Evolutionary conservation across 768 basidiomycete genomes (phyloP).

Genomic region (Harrya chromipes): DNA sequence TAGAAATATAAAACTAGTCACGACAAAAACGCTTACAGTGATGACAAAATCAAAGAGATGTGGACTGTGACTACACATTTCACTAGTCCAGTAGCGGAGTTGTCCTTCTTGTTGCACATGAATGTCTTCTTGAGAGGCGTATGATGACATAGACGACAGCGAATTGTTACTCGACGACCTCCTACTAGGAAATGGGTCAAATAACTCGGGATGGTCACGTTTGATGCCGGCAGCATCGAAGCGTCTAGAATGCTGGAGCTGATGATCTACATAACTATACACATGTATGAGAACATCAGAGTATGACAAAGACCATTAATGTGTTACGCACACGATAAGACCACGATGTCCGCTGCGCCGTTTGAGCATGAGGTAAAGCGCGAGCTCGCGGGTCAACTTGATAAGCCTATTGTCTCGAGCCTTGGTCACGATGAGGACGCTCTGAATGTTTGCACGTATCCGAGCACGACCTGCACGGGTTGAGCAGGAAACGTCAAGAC

Average conservation of each 20-base stretch:
- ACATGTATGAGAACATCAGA: conserved; percentile 19
- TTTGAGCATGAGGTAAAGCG: conserved; percentile 93
- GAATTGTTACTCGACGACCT: conserved; percentile 68
- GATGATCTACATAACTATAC: conserved; percentile 87
- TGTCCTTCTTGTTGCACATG: conserved; percentile 71
- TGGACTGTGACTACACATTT: conserved; percentile 89
- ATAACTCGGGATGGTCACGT: conserved; percentile 84
- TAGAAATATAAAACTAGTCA: conserved; percentile 3
- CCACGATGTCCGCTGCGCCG: conserved; percentile 67
- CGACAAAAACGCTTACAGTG: conserved; percentile 58
- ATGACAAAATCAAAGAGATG: conserved; percentile 98
- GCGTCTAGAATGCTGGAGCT: conserved; percentile 82
- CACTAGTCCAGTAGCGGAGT: conserved; percentile 94
- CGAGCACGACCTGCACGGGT: conserved; percentile 76
- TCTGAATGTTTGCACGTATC: conserved; percentile 89
- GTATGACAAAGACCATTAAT: conserved; percentile 4
- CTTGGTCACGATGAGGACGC: conserved; percentile 93
- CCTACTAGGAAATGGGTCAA: conserved; percentile 72
- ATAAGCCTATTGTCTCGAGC: conserved; percentile 96
- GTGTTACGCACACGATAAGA: conserved; percentile 71
- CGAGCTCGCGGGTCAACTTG: conserved; percentile 89
- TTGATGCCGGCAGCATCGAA: conserved; percentile 92
- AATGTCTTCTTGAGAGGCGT: conserved; percentile 39
- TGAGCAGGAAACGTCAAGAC: conserved; percentile 9
- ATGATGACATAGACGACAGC: conserved; percentile 51